Conservation (phyloP, 2,329 filamentous ascomycete genomes). For the Polychaeton citri region DNA sequence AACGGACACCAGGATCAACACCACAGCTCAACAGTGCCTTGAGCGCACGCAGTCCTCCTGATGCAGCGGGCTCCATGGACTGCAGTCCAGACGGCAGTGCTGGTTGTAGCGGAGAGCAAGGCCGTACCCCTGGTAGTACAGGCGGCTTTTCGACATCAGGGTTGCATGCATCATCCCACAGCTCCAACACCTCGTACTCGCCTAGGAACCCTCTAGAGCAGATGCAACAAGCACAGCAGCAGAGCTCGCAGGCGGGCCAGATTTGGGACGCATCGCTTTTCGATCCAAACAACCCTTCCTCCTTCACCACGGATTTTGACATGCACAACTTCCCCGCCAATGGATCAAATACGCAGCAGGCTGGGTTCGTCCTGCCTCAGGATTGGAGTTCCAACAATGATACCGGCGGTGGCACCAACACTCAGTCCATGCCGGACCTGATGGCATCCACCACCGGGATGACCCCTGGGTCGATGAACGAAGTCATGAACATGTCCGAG, state of each 20-base stretch:
- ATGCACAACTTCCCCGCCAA: conserved; percentile 7
- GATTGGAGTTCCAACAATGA: conserved; percentile 6
- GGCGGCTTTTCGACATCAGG: conserved; percentile 10
- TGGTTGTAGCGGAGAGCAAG: conserved; percentile 13
- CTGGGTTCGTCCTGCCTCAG: conserved; percentile 10
- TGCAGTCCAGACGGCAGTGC: conserved; percentile 18
- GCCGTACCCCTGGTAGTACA: conserved; percentile 6
- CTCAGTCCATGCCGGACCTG: conserved; percentile 7
- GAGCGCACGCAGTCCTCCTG: not conserved
- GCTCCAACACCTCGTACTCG: conserved; percentile 15
- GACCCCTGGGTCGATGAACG: conserved; percentile 6
- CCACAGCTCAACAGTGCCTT: not conserved
- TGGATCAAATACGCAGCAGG: conserved; percentile 4
- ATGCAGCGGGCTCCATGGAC: conserved; percentile 10
- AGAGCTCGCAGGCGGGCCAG: conserved; percentile 3
- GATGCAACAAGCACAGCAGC: conserved; percentile 3
- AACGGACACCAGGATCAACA: no score
- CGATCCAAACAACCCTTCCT: conserved; percentile 5
- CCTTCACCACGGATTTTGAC: conserved; percentile 10
- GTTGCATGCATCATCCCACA: conserved; percentile 13
- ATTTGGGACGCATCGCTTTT: conserved; percentile 5
- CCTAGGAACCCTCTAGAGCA: conserved; percentile 7
- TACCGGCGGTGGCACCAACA: conserved; percentile 7
- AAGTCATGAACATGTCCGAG: conserved; percentile 18
- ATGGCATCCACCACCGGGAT: conserved; percentile 5